Evolutionary conservation across 2,329 filamentous ascomycete genomes (phyloP).

Genomic region (Aquanectria penicillioides): DNA sequence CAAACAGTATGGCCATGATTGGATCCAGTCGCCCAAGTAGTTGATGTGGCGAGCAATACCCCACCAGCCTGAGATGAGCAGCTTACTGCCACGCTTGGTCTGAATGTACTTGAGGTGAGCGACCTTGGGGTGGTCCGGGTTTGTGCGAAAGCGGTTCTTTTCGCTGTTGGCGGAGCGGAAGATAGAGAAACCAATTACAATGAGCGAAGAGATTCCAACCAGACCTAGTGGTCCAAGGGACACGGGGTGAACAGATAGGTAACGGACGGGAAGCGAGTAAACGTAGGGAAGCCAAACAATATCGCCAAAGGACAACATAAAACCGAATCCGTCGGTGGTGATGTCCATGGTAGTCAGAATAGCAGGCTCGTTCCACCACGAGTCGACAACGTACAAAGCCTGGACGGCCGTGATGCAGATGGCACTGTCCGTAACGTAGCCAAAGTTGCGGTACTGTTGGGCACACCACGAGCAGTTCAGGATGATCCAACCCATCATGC

Average conservation of each 20-base stretch:
- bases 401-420: constrained; percentile 82
- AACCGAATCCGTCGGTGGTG: constrained; percentile 91
- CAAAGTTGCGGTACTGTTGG: constrained; percentile 87
- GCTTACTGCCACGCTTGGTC: constrained; percentile 82
- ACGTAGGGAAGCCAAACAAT: constrained; percentile 92
- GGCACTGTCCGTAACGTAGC: constrained; percentile 87
- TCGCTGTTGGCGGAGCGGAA: constrained; percentile 95
- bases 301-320: constrained; percentile 94
- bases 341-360: constrained; percentile 96
- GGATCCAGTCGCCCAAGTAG: constrained; percentile 94
- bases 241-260: constrained; percentile 83
- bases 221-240: constrained; percentile 78
- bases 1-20: constrained; percentile 89
- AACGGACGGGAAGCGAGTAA: constrained; percentile 86
- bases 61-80: constrained; percentile 93
- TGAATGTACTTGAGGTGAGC: constrained; percentile 86
- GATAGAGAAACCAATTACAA: constrained; percentile 82
- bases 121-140: constrained; percentile 83
- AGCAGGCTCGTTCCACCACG: constrained; percentile 86
- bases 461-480: constrained; percentile 86
- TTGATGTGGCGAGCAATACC: constrained; percentile 92
- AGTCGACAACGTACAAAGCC: constrained; percentile 84
- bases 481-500: constrained; percentile 88
- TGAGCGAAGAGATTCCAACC: constrained; percentile 71
- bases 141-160: constrained; percentile 92